Percentiles rank a stretch among this genome's conserved stretches.
phyloP scores from a whole-genome alignment of 305 asterid genomes.

The Solanum aculeatissimum region DNA sequence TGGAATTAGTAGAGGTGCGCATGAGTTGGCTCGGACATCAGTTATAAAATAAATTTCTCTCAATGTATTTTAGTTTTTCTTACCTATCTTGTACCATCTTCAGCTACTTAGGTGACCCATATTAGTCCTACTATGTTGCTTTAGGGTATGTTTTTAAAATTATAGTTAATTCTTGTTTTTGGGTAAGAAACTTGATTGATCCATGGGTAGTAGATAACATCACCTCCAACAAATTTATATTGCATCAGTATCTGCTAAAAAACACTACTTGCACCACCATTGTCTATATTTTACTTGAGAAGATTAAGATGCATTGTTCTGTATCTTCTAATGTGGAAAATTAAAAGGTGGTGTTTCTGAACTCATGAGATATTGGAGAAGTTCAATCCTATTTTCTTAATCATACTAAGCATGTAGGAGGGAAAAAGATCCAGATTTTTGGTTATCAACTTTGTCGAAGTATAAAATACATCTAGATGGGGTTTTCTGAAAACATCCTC shows the following conservation, averaged over 20 bases:
- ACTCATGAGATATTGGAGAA: neutral
- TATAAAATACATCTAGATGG: neutral
- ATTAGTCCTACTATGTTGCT: neutral
- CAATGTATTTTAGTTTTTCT: neutral
- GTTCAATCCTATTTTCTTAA: neutral
- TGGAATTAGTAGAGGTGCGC: no score
- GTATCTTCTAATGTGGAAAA: neutral
- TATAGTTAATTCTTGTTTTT: neutral
- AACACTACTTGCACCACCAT: neutral
- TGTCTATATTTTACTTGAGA: neutral
- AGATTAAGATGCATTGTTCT: neutral
- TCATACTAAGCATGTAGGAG: neutral
- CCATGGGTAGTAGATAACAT: neutral
- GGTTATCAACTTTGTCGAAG: neutral
- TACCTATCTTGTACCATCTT: neutral
- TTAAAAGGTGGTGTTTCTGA: neutral
- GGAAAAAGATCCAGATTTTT: neutral
- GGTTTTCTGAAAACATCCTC: neutral
- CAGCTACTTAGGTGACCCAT: neutral
- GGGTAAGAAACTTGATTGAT: neutral
- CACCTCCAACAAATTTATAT: neutral
- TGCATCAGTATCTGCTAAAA: neutral
- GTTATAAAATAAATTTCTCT: neutral
- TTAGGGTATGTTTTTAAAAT: neutral
- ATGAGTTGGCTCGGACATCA: no score